Conservation (phyloP, 495 filamentous ascomycete genomes). For the Neurospora discreta region DNA sequence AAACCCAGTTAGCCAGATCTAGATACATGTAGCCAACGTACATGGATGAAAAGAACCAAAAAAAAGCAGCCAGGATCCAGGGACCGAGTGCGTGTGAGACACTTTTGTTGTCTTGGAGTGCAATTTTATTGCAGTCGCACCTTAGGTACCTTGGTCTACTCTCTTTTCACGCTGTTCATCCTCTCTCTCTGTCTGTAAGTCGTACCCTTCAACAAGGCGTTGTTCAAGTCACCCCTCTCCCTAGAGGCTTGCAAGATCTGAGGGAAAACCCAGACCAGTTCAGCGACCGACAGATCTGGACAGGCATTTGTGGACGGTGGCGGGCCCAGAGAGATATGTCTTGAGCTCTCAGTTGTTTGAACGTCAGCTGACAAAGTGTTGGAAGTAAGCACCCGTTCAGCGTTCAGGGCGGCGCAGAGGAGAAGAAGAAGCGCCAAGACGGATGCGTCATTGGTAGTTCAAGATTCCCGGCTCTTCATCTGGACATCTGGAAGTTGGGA, state of each 20-base stretch:
- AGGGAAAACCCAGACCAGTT: not conserved
- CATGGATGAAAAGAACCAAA: too few species aligned
- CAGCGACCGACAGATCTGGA: not conserved
- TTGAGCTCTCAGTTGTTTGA: not conserved
- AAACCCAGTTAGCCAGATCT: not conserved
- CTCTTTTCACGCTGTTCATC: not conserved
- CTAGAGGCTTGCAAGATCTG: not conserved
- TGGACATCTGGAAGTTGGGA: not conserved
- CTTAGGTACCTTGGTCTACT: not conserved
- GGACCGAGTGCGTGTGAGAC: not conserved
- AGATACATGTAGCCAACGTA: not conserved
- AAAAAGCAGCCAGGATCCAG: not conserved
- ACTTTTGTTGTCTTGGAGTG: not conserved
- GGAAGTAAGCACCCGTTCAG: too few species aligned
- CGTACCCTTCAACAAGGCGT: not conserved
- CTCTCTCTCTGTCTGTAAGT: not conserved
- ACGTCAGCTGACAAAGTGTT: too few species aligned
- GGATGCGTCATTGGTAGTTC: not conserved
- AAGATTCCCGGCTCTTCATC: not conserved
- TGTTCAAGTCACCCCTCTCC: not conserved
- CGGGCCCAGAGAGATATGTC: not conserved
- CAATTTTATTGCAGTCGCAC: not conserved
- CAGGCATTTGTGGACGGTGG: not conserved
- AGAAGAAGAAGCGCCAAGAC: too few species aligned
- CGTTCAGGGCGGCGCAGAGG: too few species aligned